Conservation (phyloP, 176 grass and related monocot species). For the Hordeum vulgare region DNA sequence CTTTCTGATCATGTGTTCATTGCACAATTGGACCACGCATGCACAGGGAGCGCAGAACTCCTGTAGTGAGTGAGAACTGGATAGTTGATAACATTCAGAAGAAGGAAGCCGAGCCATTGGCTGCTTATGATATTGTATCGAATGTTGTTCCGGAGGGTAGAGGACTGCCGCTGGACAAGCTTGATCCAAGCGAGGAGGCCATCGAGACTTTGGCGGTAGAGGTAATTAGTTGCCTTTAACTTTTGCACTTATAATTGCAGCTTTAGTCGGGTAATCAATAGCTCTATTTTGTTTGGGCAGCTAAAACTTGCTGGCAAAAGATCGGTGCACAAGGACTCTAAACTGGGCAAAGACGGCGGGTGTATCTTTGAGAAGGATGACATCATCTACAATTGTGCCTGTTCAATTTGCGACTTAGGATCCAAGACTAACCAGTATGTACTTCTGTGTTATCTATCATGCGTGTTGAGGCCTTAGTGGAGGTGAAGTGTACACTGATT, state of each 20-base stretch:
- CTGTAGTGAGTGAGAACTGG: conserved; percentile 81
- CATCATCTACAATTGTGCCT: too few relatives aligned
- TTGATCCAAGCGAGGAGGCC: conserved; percentile 56
- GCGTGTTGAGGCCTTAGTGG: neutral
- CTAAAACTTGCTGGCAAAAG: conserved; percentile 75
- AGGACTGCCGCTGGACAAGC: too few relatives aligned
- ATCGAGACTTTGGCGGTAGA: conserved; percentile 62
- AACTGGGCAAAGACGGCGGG: too few relatives aligned
- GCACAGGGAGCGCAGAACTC: conserved; percentile 60
- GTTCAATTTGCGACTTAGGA: too few relatives aligned
- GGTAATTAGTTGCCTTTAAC: neutral
- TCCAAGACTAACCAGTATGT: too few relatives aligned
- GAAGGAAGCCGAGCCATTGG: conserved; percentile 40
- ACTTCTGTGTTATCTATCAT: neutral
- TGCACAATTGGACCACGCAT: neutral
- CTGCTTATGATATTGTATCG: too few relatives aligned
- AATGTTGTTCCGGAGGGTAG: too few relatives aligned
- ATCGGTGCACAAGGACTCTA: too few relatives aligned
- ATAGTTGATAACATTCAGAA: conserved; percentile 70
- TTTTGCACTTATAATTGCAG: neutral
- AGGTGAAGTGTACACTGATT: neutral
- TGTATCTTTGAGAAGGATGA: too few relatives aligned
- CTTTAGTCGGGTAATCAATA: neutral
- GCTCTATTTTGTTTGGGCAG: conserved; percentile 26
- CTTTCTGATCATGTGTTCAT: neutral